Evolutionary conservation across 129 eudicot genomes (phyloP).

Genomic region (Arctium minus): DNA sequence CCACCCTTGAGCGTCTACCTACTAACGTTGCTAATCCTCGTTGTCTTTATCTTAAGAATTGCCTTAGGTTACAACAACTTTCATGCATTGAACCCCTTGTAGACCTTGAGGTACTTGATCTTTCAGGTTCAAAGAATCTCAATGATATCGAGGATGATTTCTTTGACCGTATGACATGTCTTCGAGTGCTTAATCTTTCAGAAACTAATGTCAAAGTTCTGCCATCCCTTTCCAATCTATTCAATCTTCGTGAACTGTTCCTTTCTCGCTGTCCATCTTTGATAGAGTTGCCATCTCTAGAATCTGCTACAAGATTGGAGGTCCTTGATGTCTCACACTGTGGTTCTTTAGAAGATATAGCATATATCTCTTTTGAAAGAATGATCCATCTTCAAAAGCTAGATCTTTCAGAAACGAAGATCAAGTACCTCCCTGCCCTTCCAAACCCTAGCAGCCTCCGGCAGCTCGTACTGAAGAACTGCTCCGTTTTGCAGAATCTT

Average conservation of each 20-base stretch:
- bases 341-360: slow-evolving; percentile 12
- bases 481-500: slow-evolving; percentile 20
- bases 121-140: slow-evolving; percentile 26
- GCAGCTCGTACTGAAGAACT: slow-evolving; percentile 20
- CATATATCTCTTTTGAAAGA: slow-evolving; percentile 28
- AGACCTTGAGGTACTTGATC: slow-evolving; percentile 26
- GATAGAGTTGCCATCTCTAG: slow-evolving; percentile 7
- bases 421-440: slow-evolving; percentile 20
- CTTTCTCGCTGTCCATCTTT: slow-evolving; percentile 19
- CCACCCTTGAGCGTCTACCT: slow-evolving; percentile 17
- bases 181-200: slow-evolving; percentile 2
- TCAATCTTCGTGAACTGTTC: slow-evolving; percentile 19
- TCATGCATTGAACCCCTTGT: slow-evolving; percentile 3
- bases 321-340: slow-evolving; percentile 33
- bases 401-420: slow-evolving; percentile 31
- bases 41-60: slow-evolving; percentile 17
- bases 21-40: slow-evolving; percentile 22
- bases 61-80: slow-evolving; percentile 2
- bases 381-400: slow-evolving; percentile 18
- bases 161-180: slow-evolving; percentile 28
- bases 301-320: slow-evolving; percentile 12
- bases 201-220: slow-evolving; percentile 16
- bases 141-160: slow-evolving; percentile 3
- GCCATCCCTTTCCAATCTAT: slow-evolving; percentile 22
- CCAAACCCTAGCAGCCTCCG: slow-evolving; percentile 8